Base-by-base conservation (phyloP, 768 basidiomycete genomes). In the Mycena vulgaris region DNA sequence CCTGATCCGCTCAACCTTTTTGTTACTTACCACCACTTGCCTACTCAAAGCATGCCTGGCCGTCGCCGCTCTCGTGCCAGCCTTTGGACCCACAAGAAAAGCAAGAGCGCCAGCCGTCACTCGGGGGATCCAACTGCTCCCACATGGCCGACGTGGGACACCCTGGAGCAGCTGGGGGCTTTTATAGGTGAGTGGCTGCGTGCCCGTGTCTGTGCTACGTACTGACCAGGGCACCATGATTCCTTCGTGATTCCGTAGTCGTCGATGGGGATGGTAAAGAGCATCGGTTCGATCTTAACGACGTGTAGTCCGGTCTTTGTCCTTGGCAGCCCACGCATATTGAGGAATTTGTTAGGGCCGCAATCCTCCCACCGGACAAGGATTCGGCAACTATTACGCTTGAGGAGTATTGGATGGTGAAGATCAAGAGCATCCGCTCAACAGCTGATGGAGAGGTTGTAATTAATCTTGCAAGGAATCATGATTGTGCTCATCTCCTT, bases 51-150 rank as follows among this genome's bases (percentile, higher is more conserved):
- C 6, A 52, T 53, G 49, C 53, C 52, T 6, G 39, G 45, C n/a
- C 53, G 53, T 8, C 55, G 42, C 21, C 63, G 52, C 23, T 10
- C 47, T 28, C 33, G 56, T 0, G 45, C 64, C 11, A 23, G 21
- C 3, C 45, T 31, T 3, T 66, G 64, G 64, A 66, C 64, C 1
- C 64, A 42, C 37, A 58, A 33, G 30, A 65, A 65, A n/a, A 56
- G 23, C 14, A 48, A 58, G 35, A 51, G 45, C 37, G 7, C 31
- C 19, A 21, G 31, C 19, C 49, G 23, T 19, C 63, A 56, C 25
- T 30, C 27, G 6, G 52, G 40, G 33, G 52, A 55, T 19, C 39
- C 52, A 4, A 37, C 27, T 10, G 47, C 56, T 39, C 56, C 64
- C 3, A 33, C 37, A 2, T 33, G 13, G 5, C 19, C 25, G 7